A percentile compares a stretch with the other conserved stretches of the same genome.
These are phyloP conservation scores for Tephrocybe sp. DNA, from an alignment of 768 basidiomycete species.

Conservation along the genomic window DNA sequence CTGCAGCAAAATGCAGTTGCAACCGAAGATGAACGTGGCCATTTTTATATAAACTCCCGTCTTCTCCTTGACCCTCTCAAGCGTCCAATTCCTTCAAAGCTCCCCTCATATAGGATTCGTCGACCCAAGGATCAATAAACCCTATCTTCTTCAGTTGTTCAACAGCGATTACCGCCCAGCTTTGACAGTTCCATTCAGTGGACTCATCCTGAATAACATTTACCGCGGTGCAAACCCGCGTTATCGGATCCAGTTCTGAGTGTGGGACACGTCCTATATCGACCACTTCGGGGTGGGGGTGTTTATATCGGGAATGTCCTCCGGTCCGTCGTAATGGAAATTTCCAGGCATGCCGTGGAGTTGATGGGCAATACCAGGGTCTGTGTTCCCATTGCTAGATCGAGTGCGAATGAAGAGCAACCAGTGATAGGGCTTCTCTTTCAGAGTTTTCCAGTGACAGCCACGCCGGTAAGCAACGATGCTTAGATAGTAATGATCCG, in stretches of 20 bases:
- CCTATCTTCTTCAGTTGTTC: background rate
- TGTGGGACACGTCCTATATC: background rate
- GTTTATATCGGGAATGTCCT: background rate
- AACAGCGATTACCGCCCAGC: background rate
- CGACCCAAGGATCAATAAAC: background rate
- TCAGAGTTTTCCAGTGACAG: constrained; percentile 2
- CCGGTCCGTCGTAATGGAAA: background rate
- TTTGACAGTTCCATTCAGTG: background rate
- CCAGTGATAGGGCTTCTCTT: constrained; percentile 8
- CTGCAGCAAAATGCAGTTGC: no score
- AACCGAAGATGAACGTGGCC: no score
- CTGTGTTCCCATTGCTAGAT: background rate
- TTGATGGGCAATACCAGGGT: background rate
- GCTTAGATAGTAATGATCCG: constrained; percentile 2
- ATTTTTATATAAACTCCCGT: no score
- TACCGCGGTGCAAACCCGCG: background rate
- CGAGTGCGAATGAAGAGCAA: constrained; percentile 1
- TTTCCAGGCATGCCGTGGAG: background rate
- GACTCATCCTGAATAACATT: background rate
- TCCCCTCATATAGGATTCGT: constrained; percentile 1
- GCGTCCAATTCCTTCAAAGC: constrained; percentile 3
- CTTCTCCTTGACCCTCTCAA: background rate
- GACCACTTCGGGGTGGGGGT: background rate
- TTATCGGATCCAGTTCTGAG: background rate
- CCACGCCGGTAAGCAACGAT: constrained; percentile 2